These are phyloP conservation scores for Aspergillus nanangensis DNA, from an alignment of 495 filamentous ascomycete species.

Conservation along the genomic window DNA sequence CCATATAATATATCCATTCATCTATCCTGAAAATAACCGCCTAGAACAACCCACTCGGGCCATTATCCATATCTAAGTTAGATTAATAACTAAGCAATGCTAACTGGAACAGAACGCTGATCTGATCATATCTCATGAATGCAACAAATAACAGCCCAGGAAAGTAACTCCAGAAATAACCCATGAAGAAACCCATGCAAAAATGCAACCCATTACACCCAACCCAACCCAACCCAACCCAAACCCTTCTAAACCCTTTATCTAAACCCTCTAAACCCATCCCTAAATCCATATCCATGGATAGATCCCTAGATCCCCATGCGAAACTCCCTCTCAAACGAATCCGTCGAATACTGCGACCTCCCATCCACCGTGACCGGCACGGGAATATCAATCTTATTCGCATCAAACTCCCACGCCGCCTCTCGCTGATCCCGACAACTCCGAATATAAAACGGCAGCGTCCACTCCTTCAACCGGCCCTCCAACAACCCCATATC, in stretches of 20 bases:
- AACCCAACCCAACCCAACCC: neutral
- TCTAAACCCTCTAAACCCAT: neutral
- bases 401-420: slow-evolving; percentile 39
- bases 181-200: no score
- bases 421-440: slow-evolving; percentile 24
- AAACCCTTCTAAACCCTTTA: neutral
- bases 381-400: slow-evolving; percentile 21
- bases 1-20: no score
- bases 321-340: slow-evolving; percentile 16
- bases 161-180: no score
- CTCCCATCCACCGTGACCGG: slow-evolving; percentile 18
- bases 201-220: neutral
- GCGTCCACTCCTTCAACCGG: slow-evolving; percentile 34
- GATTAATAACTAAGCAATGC: no score
- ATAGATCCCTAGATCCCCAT: neutral
- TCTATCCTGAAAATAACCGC: no score
- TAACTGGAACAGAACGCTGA: no score
- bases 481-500: slow-evolving; percentile 38
- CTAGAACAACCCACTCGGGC: no score
- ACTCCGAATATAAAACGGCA: slow-evolving; percentile 29
- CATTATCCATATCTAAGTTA: no score
- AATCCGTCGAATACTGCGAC: slow-evolving; percentile 14
- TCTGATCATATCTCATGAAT: no score
- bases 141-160: no score
- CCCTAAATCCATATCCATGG: neutral